phyloP scores from a whole-genome alignment of 2,329 filamentous ascomycete species.

The Clonostachys byssicola region DNA sequence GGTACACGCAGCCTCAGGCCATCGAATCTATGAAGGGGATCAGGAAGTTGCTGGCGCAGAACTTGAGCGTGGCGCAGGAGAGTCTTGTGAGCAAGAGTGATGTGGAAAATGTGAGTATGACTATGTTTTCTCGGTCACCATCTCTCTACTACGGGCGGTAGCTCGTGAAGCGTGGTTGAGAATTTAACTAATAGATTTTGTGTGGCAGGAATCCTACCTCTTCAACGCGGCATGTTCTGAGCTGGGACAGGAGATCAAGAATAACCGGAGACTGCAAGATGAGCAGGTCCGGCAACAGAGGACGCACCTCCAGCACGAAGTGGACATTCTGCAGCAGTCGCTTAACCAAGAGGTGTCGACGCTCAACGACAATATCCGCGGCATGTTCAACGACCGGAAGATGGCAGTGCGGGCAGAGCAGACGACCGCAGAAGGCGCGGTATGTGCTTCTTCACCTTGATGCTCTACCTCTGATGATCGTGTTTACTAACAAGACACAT shows the following conservation, averaged over 20 bases:
- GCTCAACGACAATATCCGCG: conserved; percentile 87
- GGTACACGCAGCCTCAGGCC: conserved; percentile 71
- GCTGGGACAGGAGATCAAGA: conserved; percentile 79
- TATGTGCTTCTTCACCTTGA: conserved; percentile 30
- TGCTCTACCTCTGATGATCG: not conserved
- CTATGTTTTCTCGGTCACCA: not conserved
- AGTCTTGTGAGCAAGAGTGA: conserved; percentile 86
- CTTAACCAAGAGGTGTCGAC: conserved; percentile 78
- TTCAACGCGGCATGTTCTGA: conserved; percentile 94
- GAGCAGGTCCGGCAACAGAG: conserved; percentile 81
- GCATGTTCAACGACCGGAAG: conserved; percentile 93
- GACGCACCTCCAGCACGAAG: conserved; percentile 84
- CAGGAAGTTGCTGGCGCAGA: conserved; percentile 68
- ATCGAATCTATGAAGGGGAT: conserved; percentile 91
- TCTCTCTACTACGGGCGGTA: not conserved
- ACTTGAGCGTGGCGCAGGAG: conserved; percentile 75
- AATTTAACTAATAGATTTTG: not conserved
- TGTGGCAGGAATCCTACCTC: conserved; percentile 74
- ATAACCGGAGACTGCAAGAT: conserved; percentile 69
- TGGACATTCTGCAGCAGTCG: conserved; percentile 85
- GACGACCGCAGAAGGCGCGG: conserved; percentile 74
- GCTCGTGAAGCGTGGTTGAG: not conserved
- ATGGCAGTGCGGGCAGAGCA: conserved; percentile 90
- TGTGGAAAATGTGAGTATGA: conserved; percentile 67
- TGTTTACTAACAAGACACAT: not conserved